Base-by-base conservation (phyloP, 2,329 filamentous ascomycete genomes). In the Dothideomycetidae sp. region DNA sequence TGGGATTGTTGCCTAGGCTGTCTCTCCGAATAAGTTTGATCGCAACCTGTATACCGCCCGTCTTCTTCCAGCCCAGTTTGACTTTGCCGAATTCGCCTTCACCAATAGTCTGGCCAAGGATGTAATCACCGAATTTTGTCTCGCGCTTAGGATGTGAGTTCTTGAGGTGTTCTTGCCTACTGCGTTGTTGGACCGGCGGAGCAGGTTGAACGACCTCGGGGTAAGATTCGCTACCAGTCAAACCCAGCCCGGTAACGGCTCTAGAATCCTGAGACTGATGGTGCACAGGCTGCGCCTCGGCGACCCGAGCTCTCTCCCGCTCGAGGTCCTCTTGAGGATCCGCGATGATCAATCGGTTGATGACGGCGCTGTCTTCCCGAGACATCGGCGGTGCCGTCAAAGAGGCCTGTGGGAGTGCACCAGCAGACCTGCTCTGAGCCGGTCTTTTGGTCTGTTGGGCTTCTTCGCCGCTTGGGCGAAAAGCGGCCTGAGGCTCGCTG, bases 31-130 rank as follows among this genome's bases (percentile, higher is more conserved):
- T 96, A 47, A 94, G 75, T 61, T 98, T 98, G 67, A 98, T 94
- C 44, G 90, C 90, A 49, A 98, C 90, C 70, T 90, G 55, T 19
- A 93, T 81, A 46, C 78, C 86, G 42, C 85, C 86, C 59, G 93
- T 86, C 56, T 84, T 81, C 60, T 94, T 96, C 90, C 90, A 98
- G 16, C 90, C 90, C 53, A 96, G 75, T 60, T 94, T 96, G 51
- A 98, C 90, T 57, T 98, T 98, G 47, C 90, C 90, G 56, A 98
- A 98, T 60, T 98, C 90, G 44, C 90, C 90, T 64, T 98, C 90
- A 34, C 90, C 90, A 34, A 98, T 78, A 2, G 88, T 96, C 57
- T 93, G 88, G 23, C 90, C 90, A 3, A 98, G 70, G 43, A 93
- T 84, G 59, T 96, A 98, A 45, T 94, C 85, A 42, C 88, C 88